These are phyloP conservation scores for Pichia rugopelliculosa DNA, from an alignment of 805 yeast genomes.

Conservation along the genomic window DNA sequence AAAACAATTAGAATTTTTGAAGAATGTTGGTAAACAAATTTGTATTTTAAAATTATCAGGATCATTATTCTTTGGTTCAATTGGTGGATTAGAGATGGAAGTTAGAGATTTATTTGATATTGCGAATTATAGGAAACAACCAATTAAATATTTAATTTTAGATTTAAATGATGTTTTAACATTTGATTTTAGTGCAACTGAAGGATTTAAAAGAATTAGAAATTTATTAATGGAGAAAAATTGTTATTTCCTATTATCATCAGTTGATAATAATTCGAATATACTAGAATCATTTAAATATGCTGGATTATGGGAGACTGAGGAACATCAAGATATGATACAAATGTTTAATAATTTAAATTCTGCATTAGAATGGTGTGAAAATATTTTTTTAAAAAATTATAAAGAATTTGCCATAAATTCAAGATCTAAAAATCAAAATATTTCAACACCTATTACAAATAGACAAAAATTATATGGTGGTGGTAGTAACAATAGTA, in stretches of 20 bases:
- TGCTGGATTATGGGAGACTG: slow-evolving; percentile 68
- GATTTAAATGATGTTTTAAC: slow-evolving; percentile 79
- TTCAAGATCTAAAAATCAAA: neutral
- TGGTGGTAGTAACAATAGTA: neutral
- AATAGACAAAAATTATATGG: neutral
- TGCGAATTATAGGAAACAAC: slow-evolving; percentile 40
- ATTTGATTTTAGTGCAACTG: slow-evolving; percentile 93
- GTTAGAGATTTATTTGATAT: slow-evolving; percentile 60
- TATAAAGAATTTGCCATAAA: slow-evolving; percentile 33
- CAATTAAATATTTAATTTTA: slow-evolving; percentile 72
- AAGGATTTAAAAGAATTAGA: slow-evolving; percentile 82
- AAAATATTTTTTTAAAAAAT: slow-evolving; percentile 71
- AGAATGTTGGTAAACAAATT: slow-evolving; percentile 84
- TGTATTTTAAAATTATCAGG: slow-evolving; percentile 84
- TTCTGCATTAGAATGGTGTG: slow-evolving; percentile 94
- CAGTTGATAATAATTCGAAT: slow-evolving; percentile 60
- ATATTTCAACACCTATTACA: neutral
- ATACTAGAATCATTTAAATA: slow-evolving; percentile 69
- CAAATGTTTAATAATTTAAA: slow-evolving; percentile 74
- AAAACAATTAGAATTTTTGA: slow-evolving; percentile 75
- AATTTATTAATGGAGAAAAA: slow-evolving; percentile 63
- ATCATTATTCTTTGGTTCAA: slow-evolving; percentile 88
- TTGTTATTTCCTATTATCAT: slow-evolving; percentile 69
- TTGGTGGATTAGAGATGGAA: slow-evolving; percentile 79
- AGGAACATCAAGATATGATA: slow-evolving; percentile 36